Percentiles rank a stretch among this genome's conserved stretches.
These are phyloP conservation scores for Haplosporangium sp. DNA, from an alignment of 371 early-diverging fungal genomes.

Conservation along the genomic window DNA sequence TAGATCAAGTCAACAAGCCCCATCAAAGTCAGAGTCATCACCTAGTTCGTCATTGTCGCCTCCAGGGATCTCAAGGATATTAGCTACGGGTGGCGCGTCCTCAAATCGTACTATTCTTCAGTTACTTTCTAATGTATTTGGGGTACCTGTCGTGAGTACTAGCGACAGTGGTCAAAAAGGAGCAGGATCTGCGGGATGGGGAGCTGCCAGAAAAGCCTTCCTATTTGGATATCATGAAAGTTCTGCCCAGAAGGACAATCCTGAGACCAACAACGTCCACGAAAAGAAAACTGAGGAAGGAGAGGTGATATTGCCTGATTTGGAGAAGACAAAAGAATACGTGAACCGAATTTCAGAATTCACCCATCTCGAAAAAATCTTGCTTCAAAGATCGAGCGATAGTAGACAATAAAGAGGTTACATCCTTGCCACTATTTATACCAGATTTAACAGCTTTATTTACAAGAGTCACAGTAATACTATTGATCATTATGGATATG, in stretches of 20 bases:
- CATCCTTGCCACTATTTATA: not conserved
- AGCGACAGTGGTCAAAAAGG: conserved; percentile 15
- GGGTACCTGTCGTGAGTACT: conserved; percentile 69
- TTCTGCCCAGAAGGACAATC: not conserved
- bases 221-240: conserved; percentile 10
- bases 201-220: conserved; percentile 54
- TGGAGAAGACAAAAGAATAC: conserved; percentile 28
- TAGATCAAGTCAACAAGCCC: conserved; percentile 10
- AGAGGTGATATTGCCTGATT: conserved; percentile 7
- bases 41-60: conserved; percentile 6
- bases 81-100: conserved; percentile 85
- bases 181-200: conserved; percentile 55
- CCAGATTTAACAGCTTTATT: not conserved
- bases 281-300: conserved; percentile 19
- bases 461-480: not conserved
- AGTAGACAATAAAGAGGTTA: not conserved
- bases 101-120: conserved; percentile 68
- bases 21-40: not conserved
- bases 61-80: conserved; percentile 55
- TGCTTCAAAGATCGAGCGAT: not conserved
- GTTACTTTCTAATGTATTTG: conserved; percentile 78
- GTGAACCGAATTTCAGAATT: conserved; percentile 32
- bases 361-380: conserved; percentile 7
- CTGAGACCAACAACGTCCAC: not conserved
- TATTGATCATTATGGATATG: not conserved